Conservation (phyloP, 2,329 filamentous ascomycete species). For the Pezicula radicicola region DNA sequence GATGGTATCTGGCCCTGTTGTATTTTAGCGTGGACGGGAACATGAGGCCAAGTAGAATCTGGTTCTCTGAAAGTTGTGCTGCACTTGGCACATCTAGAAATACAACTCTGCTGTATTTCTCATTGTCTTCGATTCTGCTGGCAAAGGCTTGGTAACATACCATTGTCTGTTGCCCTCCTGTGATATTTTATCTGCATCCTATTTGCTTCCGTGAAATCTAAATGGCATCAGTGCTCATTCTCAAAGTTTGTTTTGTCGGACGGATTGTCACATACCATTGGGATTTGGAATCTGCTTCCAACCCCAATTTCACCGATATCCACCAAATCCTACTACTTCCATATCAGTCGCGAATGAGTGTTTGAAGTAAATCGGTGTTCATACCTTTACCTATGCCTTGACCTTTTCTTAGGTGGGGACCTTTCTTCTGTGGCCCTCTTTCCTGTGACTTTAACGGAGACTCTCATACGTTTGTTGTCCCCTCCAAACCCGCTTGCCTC, state of each 20-base stretch:
- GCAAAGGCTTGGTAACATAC: constrained; percentile 11
- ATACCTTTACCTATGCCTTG: constrained; percentile 12
- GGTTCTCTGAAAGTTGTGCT: background rate
- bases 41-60: background rate
- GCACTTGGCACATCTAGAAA: background rate
- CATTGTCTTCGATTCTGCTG: background rate
- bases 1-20: background rate
- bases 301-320: background rate
- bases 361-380: background rate
- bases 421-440: constrained; percentile 10
- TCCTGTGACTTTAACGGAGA: constrained; percentile 13
- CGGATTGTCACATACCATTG: background rate
- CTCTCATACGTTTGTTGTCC: constrained; percentile 30
- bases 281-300: background rate
- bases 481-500: constrained; percentile 29
- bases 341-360: background rate
- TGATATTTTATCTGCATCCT: no score
- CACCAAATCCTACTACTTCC: background rate
- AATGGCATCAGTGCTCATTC: background rate
- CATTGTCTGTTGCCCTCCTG: background rate
- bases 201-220: no score
- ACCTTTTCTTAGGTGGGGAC: constrained; percentile 15
- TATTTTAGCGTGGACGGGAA: background rate
- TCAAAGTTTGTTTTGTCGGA: no score
- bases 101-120: background rate